phyloP scores from a whole-genome alignment of 1,139 yeast species.

The Chernovozyma sophiae-reginae region DNA sequence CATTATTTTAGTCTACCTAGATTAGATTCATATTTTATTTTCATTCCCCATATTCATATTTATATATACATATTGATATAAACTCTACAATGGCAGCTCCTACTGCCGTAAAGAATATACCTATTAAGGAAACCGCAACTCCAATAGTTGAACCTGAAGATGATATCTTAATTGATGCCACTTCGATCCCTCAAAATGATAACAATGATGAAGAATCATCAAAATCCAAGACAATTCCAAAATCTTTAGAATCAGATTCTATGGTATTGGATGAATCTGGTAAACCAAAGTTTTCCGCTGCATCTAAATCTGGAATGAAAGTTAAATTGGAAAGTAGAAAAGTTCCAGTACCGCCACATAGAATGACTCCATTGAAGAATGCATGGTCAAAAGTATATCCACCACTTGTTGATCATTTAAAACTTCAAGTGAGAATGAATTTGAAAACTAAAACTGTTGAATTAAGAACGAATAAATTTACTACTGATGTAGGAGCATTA shows the following conservation, averaged over 20 bases:
- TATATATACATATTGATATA: too few species aligned
- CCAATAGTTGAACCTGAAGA: constrained; percentile 33
- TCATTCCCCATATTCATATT: too few species aligned
- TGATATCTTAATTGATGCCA: constrained; percentile 68
- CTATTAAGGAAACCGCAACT: constrained; percentile 10
- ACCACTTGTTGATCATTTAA: constrained; percentile 90
- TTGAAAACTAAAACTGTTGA: constrained; percentile 80
- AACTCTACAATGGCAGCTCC: constrained; percentile 87
- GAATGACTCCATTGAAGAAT: constrained; percentile 88
- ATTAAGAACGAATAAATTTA: constrained; percentile 70
- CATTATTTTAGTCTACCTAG: too few species aligned
- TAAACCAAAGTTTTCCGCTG: constrained; percentile 82
- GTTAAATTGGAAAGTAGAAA: constrained; percentile 84
- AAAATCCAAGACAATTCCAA: constrained; percentile 16
- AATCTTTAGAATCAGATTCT: constrained; percentile 34
- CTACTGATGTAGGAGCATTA: constrained; percentile 89
- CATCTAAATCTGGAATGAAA: constrained; percentile 58
- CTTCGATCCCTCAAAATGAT: constrained; percentile 28
- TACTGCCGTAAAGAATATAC: constrained; percentile 46
- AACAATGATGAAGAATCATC: constrained; percentile 11
- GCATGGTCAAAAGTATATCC: constrained; percentile 94
- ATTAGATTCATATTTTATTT: too few species aligned
- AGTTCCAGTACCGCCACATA: constrained; percentile 92
- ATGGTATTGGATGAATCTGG: constrained; percentile 82
- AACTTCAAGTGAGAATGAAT: constrained; percentile 95